Evolutionary conservation across 257 asterid genomes (phyloP).

Genomic region (Jacaranda copaia): DNA sequence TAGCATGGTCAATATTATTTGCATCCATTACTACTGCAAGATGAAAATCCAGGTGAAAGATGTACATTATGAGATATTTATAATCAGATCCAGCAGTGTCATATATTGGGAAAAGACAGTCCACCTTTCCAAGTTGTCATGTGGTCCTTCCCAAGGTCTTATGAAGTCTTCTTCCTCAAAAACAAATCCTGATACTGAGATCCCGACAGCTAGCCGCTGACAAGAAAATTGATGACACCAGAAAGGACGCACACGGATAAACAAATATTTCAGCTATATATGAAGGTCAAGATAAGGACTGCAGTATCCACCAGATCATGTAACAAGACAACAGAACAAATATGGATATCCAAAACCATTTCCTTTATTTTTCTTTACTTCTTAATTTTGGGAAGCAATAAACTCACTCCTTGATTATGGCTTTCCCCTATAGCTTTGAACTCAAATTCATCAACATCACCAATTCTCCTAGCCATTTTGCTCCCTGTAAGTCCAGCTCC

Average conservation of each 20-base stretch:
- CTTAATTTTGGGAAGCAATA: slow-evolving; percentile 1
- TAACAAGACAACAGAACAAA: slow-evolving; percentile 5
- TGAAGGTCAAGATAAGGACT: slow-evolving; percentile 4
- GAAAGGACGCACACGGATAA: neutral
- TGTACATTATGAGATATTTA: neutral
- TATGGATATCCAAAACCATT: neutral
- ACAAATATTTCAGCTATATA: neutral
- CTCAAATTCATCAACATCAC: slow-evolving; percentile 95
- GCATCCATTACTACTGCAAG: slow-evolving; percentile 10
- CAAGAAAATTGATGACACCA: slow-evolving; percentile 26
- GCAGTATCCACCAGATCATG: slow-evolving; percentile 3
- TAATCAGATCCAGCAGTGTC: neutral
- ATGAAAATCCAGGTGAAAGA: slow-evolving; percentile 11
- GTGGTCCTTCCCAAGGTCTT: slow-evolving; percentile 89
- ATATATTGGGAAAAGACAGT: neutral
- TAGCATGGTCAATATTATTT: slow-evolving; percentile 1
- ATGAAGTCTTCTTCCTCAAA: slow-evolving; percentile 80
- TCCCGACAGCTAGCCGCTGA: slow-evolving; percentile 89
- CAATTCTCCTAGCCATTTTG: slow-evolving; percentile 93
- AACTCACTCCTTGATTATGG: slow-evolving; percentile 95
- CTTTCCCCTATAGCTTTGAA: slow-evolving; percentile 85
- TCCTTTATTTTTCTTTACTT: neutral
- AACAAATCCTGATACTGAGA: slow-evolving; percentile 87
- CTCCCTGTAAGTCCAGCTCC: slow-evolving; percentile 98
- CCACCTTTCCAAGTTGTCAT: slow-evolving; percentile 84